Evolutionary conservation across 371 early-diverging fungal genomes (phyloP), one percentile per base, ranked within the genome.

Genomic region (Entomophthora muscae): DNA sequence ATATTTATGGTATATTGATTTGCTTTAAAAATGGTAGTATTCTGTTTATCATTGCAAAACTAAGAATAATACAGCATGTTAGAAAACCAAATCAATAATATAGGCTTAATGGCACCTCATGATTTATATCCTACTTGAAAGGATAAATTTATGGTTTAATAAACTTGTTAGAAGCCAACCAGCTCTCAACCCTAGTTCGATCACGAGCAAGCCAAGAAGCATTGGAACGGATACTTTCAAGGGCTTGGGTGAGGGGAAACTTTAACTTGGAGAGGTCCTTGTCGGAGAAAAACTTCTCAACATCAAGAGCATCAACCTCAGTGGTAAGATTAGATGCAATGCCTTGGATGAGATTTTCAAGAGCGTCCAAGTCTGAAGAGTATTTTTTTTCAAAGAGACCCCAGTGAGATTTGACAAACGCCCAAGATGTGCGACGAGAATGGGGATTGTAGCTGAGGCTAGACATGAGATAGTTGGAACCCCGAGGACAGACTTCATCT

Each of bases 201-300:
- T 93, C 93, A 60, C 91, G 77, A 59, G 78, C 69, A 53, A 91
- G 71, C 91, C 93, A 93, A 55, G 78, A 73, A 7, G 90, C 81
- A 66, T 81, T 84, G 63, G 82, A 76, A 12, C 82, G 73, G 63
- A 91, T 80, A n/a, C 76, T 79, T 75, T 97, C 98, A 22, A 94
- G 68, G 30, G 86, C 81, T 71, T 96, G 96, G 42, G 88, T 78
- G 23, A 93, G 63, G 24, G 83, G 77, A 33, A 91, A 75, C 32
- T 75, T 81, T 69, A 85, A 81, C 54, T 79, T 75, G 66, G 78
- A 80, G n/a, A 83, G 83, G 63, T 90, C 81, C 72, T 85, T 83
- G 55, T 74, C 78, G 13, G 77, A 77, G 75, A 91, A 89, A 75
- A 88, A 90, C 3, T 65, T 68, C 66, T 86, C 83, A 21, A 86